Percentiles rank a stretch among this genome's conserved stretches.
phyloP scores from a whole-genome alignment of 345 rosid species.

The Citrus reticulata region DNA sequence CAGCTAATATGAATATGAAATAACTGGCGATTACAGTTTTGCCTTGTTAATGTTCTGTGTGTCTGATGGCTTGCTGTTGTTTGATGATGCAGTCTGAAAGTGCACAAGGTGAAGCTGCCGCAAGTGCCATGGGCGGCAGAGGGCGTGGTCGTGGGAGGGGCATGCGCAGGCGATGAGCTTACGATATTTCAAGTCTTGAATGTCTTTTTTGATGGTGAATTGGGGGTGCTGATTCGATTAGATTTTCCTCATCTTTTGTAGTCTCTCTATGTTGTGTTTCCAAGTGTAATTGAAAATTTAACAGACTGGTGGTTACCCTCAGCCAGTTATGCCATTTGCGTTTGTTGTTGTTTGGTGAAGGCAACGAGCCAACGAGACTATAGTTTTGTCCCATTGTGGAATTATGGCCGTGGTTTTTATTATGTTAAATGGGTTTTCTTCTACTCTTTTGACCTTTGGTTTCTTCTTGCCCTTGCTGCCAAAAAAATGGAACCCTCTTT shows the following conservation, averaged over 20 bases:
- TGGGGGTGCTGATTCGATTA: neutral
- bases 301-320: neutral
- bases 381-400: neutral
- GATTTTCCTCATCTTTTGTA: neutral
- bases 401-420: neutral
- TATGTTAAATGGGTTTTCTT: neutral
- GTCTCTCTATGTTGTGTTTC: neutral
- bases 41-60: neutral
- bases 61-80: neutral
- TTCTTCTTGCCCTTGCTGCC: too few relatives aligned
- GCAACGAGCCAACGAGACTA: neutral
- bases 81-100: conserved; percentile 76
- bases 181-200: neutral
- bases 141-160: conserved; percentile 98
- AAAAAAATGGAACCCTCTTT: too few relatives aligned
- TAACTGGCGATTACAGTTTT: neutral
- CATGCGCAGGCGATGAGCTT: conserved; percentile 83
- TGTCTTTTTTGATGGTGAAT: neutral
- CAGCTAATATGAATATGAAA: neutral
- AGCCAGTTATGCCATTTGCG: neutral
- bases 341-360: neutral
- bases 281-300: neutral
- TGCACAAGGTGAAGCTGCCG: conserved; percentile 96
- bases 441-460: neutral
- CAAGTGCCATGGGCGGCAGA: conserved; percentile 88